Evolutionary conservation across 768 basidiomycete species (phyloP), one percentile per base, ranked within the genome.

Genomic region (Tremella fuciformis): DNA sequence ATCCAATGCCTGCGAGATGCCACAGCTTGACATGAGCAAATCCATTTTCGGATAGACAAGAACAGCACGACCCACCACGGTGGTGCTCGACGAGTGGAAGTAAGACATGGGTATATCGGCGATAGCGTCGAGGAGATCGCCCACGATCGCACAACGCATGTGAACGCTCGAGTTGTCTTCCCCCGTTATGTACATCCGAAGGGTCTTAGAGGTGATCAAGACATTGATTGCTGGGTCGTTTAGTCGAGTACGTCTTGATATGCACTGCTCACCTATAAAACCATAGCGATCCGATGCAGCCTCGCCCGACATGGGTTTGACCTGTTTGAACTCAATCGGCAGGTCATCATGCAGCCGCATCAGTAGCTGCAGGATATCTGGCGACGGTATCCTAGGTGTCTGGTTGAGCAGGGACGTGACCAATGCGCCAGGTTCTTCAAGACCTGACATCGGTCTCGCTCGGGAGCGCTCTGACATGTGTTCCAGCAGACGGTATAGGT

Each of bases 1-100:
- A 67, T 18, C 72, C 72, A 15, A 71, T 64, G 18, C 70, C 70
- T 0, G 73, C 73, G 11, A 74, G 54, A 47, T 74, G 73, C 50
- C 71, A 70, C 13, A 74, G 57, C 71, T 73, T 38, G 18, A 13
- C 46, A 40, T 42, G 13, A 24, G 15, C n/a, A 21, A 44, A n/a
- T 26, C 13, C 38, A 15, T 47, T 34, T 34, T n/a, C n/a, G n/a
- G n/a, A 34, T 34, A 11, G 11, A 6, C 6, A 6, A 34, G 11
- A 4, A 4, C 29, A 34, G 4, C 6, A 11, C 4, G 29, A 34
- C 29, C 53, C 44, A 69, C 68, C 25, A 73, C 71, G 21, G 62
- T 60, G 2, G 65, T 57, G 0, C 68, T 50, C 39, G 62, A 63
- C 37, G 50, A 59, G 15, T 57, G 61, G 18, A 74, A 62, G 49